Conservation (phyloP, 148 eudicot species). For the Rhododendron vialii region DNA sequence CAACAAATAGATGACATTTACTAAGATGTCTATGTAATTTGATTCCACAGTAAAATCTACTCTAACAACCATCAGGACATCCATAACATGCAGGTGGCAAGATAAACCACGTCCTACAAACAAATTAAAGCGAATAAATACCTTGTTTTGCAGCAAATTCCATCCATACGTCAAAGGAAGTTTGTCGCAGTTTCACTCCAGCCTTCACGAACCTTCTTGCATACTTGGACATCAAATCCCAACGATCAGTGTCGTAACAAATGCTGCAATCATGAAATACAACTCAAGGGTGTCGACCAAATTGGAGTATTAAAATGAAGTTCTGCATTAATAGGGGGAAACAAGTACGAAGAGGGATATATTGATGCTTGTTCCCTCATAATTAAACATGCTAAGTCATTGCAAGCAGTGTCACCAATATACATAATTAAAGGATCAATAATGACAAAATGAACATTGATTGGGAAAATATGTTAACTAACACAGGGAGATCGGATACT, state of each 20-base stretch:
- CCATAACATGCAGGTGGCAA: not conserved
- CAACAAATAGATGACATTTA: not conserved
- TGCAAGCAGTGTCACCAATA: not conserved
- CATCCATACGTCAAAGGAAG: conserved; percentile 79
- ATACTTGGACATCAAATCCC: conserved; percentile 73
- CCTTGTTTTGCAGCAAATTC: conserved; percentile 77
- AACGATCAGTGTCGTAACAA: conserved; percentile 58
- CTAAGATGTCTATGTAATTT: not conserved
- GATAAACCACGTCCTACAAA: not conserved
- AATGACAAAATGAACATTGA: not conserved
- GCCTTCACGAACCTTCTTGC: conserved; percentile 57
- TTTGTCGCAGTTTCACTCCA: conserved; percentile 70
- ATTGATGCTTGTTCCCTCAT: not conserved
- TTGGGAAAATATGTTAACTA: not conserved
- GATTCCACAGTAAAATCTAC: not conserved
- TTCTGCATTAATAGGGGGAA: not conserved
- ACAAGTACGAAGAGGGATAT: not conserved
- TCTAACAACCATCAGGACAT: not conserved
- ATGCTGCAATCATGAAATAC: conserved; percentile 54
- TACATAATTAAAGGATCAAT: not conserved
- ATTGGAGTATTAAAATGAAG: not conserved
- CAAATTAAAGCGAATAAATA: conserved; percentile 15
- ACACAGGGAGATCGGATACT: not conserved
- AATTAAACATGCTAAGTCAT: not conserved
- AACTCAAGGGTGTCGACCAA: not conserved